phyloP scores from a whole-genome alignment of 331 rosid genomes.

The Saraca asoca region DNA sequence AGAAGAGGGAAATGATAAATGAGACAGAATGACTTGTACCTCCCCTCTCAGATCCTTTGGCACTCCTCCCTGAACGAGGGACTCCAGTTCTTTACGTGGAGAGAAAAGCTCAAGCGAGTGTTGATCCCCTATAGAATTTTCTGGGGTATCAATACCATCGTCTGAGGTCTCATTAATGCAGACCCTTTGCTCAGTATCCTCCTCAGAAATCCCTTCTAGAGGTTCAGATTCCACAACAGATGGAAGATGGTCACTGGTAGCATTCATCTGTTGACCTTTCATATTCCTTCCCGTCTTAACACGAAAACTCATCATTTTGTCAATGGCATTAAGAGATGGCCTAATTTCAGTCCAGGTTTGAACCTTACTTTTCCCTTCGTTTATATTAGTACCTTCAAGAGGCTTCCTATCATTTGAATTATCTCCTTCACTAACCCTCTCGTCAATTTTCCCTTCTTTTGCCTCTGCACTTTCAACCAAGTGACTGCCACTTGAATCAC shows the following conservation, averaged over 20 bases:
- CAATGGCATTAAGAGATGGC: slow-evolving; percentile 61
- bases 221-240: slow-evolving; percentile 50
- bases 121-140: slow-evolving; percentile 41
- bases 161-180: slow-evolving; percentile 29
- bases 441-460: neutral
- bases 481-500: neutral
- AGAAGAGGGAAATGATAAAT: slow-evolving; percentile 31
- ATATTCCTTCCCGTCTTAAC: slow-evolving; percentile 46
- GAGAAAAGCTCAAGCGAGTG: slow-evolving; percentile 42
- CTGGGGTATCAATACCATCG: slow-evolving; percentile 31
- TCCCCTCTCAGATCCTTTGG: slow-evolving; percentile 95
- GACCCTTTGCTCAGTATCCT: slow-evolving; percentile 32
- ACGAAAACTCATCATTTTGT: slow-evolving; percentile 60
- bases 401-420: slow-evolving; percentile 41
- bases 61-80: slow-evolving; percentile 86
- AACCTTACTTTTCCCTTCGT: slow-evolving; percentile 38
- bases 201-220: slow-evolving; percentile 33
- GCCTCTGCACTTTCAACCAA: slow-evolving; percentile 39
- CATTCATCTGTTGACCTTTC: slow-evolving; percentile 40
- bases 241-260: slow-evolving; percentile 44
- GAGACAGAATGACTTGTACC: slow-evolving; percentile 49
- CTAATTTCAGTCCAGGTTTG: slow-evolving; percentile 65
- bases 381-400: slow-evolving; percentile 39
- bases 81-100: slow-evolving; percentile 76
- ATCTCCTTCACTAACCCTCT: slow-evolving; percentile 35